Conservation (phyloP, 2,329 filamentous ascomycete species). For the Malbranchea cinnamomea region DNA sequence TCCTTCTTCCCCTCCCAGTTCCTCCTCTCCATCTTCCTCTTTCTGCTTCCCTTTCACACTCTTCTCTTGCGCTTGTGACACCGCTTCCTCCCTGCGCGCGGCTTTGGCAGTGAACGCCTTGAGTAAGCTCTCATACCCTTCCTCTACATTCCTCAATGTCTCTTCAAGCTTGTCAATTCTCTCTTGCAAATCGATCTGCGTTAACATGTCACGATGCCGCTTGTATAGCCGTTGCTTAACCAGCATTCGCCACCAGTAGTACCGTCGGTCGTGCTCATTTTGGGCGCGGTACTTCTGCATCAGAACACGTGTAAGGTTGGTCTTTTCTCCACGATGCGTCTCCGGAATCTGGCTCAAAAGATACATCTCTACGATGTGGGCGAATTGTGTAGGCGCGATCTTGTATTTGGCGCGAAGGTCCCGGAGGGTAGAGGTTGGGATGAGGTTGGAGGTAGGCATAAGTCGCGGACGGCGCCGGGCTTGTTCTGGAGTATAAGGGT, state of each 20-base stretch:
- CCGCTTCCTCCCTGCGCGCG: constrained; percentile 11
- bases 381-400: constrained; percentile 46
- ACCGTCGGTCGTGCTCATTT: constrained; percentile 42
- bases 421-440: constrained; percentile 36
- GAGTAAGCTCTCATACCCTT: constrained; percentile 43
- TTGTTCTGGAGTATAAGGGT: constrained; percentile 22
- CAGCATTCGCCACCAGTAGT: constrained; percentile 51
- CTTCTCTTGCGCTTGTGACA: constrained; percentile 9
- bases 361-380: constrained; percentile 47
- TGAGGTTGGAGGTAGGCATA: constrained; percentile 38
- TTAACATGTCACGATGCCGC: constrained; percentile 43
- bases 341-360: constrained; percentile 42
- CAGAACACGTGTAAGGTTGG: constrained; percentile 37
- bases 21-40: constrained; percentile 13
- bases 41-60: constrained; percentile 13
- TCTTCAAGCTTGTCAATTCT: constrained; percentile 45
- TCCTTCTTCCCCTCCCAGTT: constrained; percentile 14
- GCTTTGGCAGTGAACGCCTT: constrained; percentile 24
- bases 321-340: constrained; percentile 32
- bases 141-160: constrained; percentile 41
- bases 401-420: constrained; percentile 39
- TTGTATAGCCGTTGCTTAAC: constrained; percentile 48
- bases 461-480: constrained; percentile 21
- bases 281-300: constrained; percentile 31
- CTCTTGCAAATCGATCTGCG: constrained; percentile 43